Evolutionary conservation across 192 early-diverging fungal genomes (phyloP).

Genomic region (Ambispora gerdemannii): DNA sequence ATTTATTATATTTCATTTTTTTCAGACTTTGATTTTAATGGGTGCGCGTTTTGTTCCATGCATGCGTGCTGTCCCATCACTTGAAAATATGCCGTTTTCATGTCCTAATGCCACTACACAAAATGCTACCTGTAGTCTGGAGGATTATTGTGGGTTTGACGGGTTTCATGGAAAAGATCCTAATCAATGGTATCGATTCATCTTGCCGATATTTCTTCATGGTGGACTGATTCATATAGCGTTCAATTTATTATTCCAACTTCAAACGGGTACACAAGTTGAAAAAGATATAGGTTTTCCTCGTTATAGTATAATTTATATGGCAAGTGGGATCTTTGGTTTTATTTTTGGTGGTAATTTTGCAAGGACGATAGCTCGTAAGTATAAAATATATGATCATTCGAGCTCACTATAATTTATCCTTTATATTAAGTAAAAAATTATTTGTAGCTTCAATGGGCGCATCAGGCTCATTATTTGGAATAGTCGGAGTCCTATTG

Average conservation of each 20-base stretch:
- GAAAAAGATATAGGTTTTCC: slow-evolving; percentile 75
- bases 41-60: slow-evolving; percentile 81
- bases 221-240: slow-evolving; percentile 74
- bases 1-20: slow-evolving; percentile 1
- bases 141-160: slow-evolving; percentile 61
- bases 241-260: slow-evolving; percentile 73
- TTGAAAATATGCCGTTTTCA: slow-evolving; percentile 28
- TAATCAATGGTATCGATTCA: slow-evolving; percentile 78
- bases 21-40: slow-evolving; percentile 57
- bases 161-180: slow-evolving; percentile 51
- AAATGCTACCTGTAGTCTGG: slow-evolving; percentile 47
- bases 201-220: slow-evolving; percentile 81
- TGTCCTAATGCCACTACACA: slow-evolving; percentile 43
- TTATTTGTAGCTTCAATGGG: slow-evolving; percentile 53
- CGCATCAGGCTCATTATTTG: slow-evolving; percentile 58
- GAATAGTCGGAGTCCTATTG: slow-evolving; percentile 72
- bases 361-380: slow-evolving; percentile 46
- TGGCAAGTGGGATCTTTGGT: slow-evolving; percentile 69
- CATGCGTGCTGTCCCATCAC: slow-evolving; percentile 53
- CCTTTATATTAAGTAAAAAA: neutral
- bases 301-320: slow-evolving; percentile 70
- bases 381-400: slow-evolving; percentile 27
- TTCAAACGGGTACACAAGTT: slow-evolving; percentile 65
- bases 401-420: too few species aligned
- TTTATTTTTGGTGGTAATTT: slow-evolving; percentile 79